Evolutionary conservation across 495 filamentous ascomycete genomes (phyloP).

Genomic region (Aspergillus biplanus): DNA sequence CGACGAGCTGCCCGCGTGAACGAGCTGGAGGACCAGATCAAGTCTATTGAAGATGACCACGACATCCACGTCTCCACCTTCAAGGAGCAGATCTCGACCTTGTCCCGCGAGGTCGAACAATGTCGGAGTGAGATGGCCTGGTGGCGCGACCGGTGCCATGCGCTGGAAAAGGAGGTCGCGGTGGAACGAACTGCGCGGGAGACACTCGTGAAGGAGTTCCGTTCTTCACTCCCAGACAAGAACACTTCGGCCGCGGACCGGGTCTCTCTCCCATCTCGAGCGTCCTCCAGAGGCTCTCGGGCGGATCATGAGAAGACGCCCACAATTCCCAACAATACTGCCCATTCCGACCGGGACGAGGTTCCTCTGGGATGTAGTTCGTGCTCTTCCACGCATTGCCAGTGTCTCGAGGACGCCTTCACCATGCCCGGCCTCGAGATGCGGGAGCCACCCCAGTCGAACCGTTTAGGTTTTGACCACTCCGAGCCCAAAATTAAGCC

Average conservation of each 20-base stretch:
- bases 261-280: constrained; percentile 33
- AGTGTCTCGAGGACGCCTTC: constrained; percentile 72
- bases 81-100: constrained; percentile 48
- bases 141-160: constrained; percentile 54
- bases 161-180: constrained; percentile 50
- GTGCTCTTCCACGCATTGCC: constrained; percentile 64
- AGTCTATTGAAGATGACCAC: constrained; percentile 61
- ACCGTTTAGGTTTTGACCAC: constrained; percentile 25
- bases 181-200: constrained; percentile 50
- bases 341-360: constrained; percentile 32
- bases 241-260: constrained; percentile 32
- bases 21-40: constrained; percentile 83
- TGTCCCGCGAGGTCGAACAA: constrained; percentile 58
- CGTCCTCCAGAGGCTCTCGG: constrained; percentile 10
- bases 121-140: constrained; percentile 49
- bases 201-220: constrained; percentile 45
- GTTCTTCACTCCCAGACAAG: constrained; percentile 36
- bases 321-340: constrained; percentile 18
- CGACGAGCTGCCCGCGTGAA: constrained; percentile 80
- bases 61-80: constrained; percentile 47
- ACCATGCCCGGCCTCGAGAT: constrained; percentile 39
- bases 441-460: constrained; percentile 32
- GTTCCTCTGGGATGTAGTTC: constrained; percentile 62
- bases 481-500: constrained; percentile 48
- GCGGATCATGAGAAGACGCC: constrained; percentile 6